Evolutionary conservation across 2,329 filamentous ascomycete genomes (phyloP).

Genomic region (Monilinia laxa): DNA sequence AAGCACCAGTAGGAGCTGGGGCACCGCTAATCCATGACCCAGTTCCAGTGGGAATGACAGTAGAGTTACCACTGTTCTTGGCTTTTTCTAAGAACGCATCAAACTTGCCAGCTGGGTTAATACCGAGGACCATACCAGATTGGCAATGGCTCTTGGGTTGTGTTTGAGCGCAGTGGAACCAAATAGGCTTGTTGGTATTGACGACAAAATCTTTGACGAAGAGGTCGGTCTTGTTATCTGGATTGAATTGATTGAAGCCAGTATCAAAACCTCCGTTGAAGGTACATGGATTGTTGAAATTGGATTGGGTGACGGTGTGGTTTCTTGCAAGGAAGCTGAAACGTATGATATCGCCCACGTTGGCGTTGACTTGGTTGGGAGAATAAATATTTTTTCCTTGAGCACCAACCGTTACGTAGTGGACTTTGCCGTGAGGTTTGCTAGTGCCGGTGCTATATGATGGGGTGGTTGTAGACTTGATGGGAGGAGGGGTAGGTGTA

Average conservation of each 20-base stretch:
- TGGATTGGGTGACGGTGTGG: slow-evolving; percentile 71
- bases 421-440: not conserved
- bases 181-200: not conserved
- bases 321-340: slow-evolving; percentile 71
- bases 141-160: not conserved
- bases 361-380: slow-evolving; percentile 58
- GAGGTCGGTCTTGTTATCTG: not conserved
- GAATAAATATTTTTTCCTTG: slow-evolving; percentile 45
- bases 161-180: slow-evolving; percentile 15
- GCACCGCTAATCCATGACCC: not conserved
- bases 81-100: slow-evolving; percentile 6
- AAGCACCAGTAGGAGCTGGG: not conserved
- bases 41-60: not conserved
- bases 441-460: not conserved
- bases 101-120: slow-evolving; percentile 10
- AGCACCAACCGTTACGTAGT: slow-evolving; percentile 8
- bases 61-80: not conserved
- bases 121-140: slow-evolving; percentile 11
- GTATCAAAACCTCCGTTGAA: slow-evolving; percentile 65
- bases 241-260: slow-evolving; percentile 35
- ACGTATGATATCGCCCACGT: slow-evolving; percentile 65
- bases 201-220: not conserved
- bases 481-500: not conserved
- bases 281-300: slow-evolving; percentile 62
- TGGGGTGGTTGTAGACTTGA: not conserved